Evolutionary conservation across 208 protist genomes (phyloP).

Genomic region (Trypanosomatidae sp.): DNA sequence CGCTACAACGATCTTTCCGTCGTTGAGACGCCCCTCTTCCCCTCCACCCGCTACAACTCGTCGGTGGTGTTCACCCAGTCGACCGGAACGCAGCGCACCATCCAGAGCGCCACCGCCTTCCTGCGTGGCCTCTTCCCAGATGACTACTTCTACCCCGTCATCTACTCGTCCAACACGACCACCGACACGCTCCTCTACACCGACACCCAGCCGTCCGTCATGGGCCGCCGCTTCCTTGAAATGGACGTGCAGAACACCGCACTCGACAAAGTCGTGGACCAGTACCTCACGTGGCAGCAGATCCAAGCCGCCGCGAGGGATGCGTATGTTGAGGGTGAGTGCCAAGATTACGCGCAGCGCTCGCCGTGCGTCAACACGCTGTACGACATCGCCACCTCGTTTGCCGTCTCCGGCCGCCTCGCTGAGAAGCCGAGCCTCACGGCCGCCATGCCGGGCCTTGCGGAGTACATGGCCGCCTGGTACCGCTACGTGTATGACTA

Average conservation of each 20-base stretch:
- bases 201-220: slow-evolving; percentile 31
- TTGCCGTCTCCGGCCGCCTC: slow-evolving; percentile 28
- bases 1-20: slow-evolving; percentile 43
- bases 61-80: slow-evolving; percentile 57
- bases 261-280: slow-evolving; percentile 27
- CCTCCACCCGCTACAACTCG: slow-evolving; percentile 37
- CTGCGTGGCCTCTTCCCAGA: slow-evolving; percentile 50
- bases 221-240: slow-evolving; percentile 27
- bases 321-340: slow-evolving; percentile 32
- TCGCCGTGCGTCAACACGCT: slow-evolving; percentile 30
- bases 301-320: slow-evolving; percentile 41
- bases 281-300: slow-evolving; percentile 41
- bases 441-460: slow-evolving; percentile 16
- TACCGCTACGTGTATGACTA: slow-evolving; percentile 34
- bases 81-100: slow-evolving; percentile 48
- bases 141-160: slow-evolving; percentile 41
- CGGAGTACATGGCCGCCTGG: slow-evolving; percentile 15
- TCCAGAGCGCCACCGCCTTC: slow-evolving; percentile 59
- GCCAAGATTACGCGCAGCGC: slow-evolving; percentile 29
- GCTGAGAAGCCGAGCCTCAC: slow-evolving; percentile 23
- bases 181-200: slow-evolving; percentile 49
- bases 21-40: slow-evolving; percentile 41
- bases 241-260: slow-evolving; percentile 6
- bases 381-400: slow-evolving; percentile 51
- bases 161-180: slow-evolving; percentile 38